Evolutionary conservation across 2,329 filamentous ascomycete genomes (phyloP), one percentile per base, ranked within the genome.

Genomic region (Beauveria sp.): DNA sequence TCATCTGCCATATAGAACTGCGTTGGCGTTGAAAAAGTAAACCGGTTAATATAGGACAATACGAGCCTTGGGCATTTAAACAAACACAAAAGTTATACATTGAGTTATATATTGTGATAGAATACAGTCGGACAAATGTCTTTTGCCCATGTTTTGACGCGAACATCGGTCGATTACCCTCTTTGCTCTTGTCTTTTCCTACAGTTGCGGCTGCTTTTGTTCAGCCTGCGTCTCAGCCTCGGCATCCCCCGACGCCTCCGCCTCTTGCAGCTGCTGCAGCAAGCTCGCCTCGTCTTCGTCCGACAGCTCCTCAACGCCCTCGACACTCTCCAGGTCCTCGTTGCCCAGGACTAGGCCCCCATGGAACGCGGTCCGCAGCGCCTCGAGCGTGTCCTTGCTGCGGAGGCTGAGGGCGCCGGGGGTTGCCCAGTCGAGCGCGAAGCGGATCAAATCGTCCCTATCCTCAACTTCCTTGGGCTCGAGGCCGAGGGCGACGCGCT

Each of bases 401-500:
- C 70, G 67, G 43, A 68, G 50, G 63, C 71, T 76, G 62, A 78
- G 61, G 2, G 72, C 71, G 0, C 76, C 76, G 0, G 74, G 74
- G 1, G 76, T 77, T 18, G 76, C 76, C 58, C 71, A 73, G 64
- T 78, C 76, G 24, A 78, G 68, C 4, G 75, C 75, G 63, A 75
- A 74, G 60, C 72, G 70, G 20, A 79, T 72, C 9, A 79, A 62
- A 30, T 74, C 70, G 28, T 75, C 74, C 51, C 72, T 68, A 51
- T 74, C 70, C 56, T 72, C 71, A 10, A 75, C 66, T 50, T 72
- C 67, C 64, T 68, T 73, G 18, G 74, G 74, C 56, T 73, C 68
- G 62, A 96, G 70, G 0, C 91, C 90, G 55, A 95, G 72, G 22
- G 77, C 77, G 62, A 79, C 76, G 63, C 91, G 80, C 77, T 96